Conservation (phyloP, 78 protist species). For the Dictyostelium brefeldianum region DNA sequence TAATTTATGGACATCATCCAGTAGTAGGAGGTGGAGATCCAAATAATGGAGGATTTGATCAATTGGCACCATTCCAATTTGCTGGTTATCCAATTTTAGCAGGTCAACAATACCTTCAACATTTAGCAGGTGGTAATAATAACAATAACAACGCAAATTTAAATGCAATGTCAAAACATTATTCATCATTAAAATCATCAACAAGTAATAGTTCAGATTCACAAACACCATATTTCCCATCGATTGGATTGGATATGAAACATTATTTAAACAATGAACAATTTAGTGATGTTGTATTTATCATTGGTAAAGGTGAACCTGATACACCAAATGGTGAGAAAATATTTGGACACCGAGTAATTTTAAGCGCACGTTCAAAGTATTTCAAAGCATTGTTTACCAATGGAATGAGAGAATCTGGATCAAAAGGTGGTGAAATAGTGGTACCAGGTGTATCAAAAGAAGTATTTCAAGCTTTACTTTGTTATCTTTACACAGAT, state of each 20-base stretch:
- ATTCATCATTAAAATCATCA: not conserved
- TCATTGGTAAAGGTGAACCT: conserved; percentile 27
- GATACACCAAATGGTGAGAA: conserved; percentile 12
- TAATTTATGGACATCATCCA: conserved; percentile 14
- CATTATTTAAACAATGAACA: conserved; percentile 61
- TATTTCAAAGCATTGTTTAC: conserved; percentile 68
- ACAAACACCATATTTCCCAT: conserved; percentile 10
- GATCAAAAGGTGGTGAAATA: conserved; percentile 19
- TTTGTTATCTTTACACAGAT: conserved; percentile 76
- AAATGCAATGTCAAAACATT: not conserved
- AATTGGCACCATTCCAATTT: not conserved
- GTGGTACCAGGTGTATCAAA: conserved; percentile 45
- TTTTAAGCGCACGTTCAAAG: conserved; percentile 66
- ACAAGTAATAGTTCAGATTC: conserved; percentile 19
- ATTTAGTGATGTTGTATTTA: conserved; percentile 66
- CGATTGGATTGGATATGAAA: conserved; percentile 47
- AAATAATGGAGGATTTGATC: conserved; percentile 4
- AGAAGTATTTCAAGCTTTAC: conserved; percentile 63
- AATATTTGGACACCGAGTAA: conserved; percentile 62
- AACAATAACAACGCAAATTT: not conserved
- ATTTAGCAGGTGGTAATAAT: not conserved
- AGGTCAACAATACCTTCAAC: not conserved
- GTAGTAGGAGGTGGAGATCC: not conserved
- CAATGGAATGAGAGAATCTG: conserved; percentile 72
- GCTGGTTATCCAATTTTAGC: not conserved